Evolutionary conservation across 768 basidiomycete genomes (phyloP).

Genomic region (Russula sp.): DNA sequence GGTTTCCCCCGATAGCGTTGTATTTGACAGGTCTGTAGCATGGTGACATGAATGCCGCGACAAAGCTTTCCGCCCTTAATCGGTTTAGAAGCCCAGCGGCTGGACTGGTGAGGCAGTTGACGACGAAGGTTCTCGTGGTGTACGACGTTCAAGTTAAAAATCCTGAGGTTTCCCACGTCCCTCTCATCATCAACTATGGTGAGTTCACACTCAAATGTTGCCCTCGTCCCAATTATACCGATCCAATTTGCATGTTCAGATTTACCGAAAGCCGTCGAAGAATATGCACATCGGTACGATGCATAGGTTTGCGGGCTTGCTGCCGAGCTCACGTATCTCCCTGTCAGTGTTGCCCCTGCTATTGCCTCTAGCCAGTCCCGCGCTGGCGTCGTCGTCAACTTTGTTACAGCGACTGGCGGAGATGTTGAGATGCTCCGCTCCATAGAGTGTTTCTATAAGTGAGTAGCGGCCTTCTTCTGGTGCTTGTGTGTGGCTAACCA

Average conservation of each 20-base stretch:
- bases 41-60: conserved; percentile 85
- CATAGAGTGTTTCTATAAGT: conserved; percentile 99
- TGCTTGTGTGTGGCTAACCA: conserved; percentile 13
- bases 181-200: conserved; percentile 96
- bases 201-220: conserved; percentile 27
- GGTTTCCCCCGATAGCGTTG: conserved; percentile 12
- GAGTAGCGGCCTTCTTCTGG: conserved; percentile 30
- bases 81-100: conserved; percentile 69
- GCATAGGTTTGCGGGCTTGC: conserved; percentile 13
- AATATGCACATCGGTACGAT: conserved; percentile 87
- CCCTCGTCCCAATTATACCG: not conserved
- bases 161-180: conserved; percentile 84
- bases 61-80: conserved; percentile 77
- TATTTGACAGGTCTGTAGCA: conserved; percentile 50
- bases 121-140: conserved; percentile 79
- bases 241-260: conserved; percentile 45
- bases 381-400: conserved; percentile 91
- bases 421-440: conserved; percentile 98
- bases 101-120: conserved; percentile 59
- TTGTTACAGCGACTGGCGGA: conserved; percentile 95
- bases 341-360: conserved; percentile 73
- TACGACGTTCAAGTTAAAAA: conserved; percentile 93
- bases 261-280: conserved; percentile 92
- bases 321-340: conserved; percentile 21
- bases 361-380: conserved; percentile 81